Conservation (phyloP, 306 rosid species). For the Prunus campanulata region DNA sequence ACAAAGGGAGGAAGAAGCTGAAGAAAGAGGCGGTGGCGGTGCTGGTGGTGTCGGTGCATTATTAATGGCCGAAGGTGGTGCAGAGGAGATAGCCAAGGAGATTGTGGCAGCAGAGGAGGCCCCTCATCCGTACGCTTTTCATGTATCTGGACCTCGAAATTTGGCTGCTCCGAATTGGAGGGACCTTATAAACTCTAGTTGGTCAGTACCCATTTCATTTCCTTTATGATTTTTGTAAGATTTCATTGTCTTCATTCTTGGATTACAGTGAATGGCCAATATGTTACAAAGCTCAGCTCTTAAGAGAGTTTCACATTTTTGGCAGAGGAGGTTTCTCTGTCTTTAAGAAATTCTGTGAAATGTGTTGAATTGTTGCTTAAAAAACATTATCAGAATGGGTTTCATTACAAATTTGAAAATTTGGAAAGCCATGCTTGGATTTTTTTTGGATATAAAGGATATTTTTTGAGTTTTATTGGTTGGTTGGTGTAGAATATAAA, state of each 20-base stretch:
- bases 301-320: background rate
- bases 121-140: slow-evolving; percentile 81
- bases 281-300: background rate
- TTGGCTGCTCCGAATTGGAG: slow-evolving; percentile 74
- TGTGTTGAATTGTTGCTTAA: slow-evolving; percentile 4
- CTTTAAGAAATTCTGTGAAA: background rate
- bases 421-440: background rate
- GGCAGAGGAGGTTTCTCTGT: background rate
- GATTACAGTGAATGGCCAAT: background rate
- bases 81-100: slow-evolving; percentile 18
- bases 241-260: background rate
- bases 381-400: slow-evolving; percentile 16
- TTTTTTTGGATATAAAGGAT: background rate
- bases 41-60: slow-evolving; percentile 1
- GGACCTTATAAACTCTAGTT: slow-evolving; percentile 72
- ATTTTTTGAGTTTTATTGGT: background rate
- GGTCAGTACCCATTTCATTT: slow-evolving; percentile 53
- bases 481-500: background rate
- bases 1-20: slow-evolving; percentile 9
- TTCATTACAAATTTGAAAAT: background rate
- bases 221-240: background rate
- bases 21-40: background rate
- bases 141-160: slow-evolving; percentile 92
- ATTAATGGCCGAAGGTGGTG: slow-evolving; percentile 34
- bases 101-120: slow-evolving; percentile 16